Evolutionary conservation across 352 stramenopile species (phyloP), one percentile per base, ranked within the genome.

Genomic region (Elongisporangium prolatum): DNA sequence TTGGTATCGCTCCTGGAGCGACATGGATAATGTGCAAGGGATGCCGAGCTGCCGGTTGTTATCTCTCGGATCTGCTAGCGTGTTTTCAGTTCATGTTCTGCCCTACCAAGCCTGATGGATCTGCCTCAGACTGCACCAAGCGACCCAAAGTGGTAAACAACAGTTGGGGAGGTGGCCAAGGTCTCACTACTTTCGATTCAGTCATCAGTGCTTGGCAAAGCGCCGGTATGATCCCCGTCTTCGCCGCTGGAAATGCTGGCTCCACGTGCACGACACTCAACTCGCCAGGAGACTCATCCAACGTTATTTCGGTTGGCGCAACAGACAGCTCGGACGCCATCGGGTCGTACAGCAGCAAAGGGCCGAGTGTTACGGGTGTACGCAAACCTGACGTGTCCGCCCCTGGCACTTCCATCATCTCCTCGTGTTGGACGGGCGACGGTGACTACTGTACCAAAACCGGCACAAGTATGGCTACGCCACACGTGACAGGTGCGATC

Each of bases 1-100:
- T 84, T 50, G 79, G 76, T 9, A 75, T 87, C 22, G 79, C 79
- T 3, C 79, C 79, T 18, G 71, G 69, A 3, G 74, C 69, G 4
- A 71, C 61, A 28, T 89, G 79, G 79, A 84, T 89, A 16, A 65
- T 66, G 17, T 89, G 76, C 62, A 82, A 83, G 47, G 79, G 72
- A 0, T 87, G 74, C 56, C 62, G 71, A 18, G 56, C 64, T 8
- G 60, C 68, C 4, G 72, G 68, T 6, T 86, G 75, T 66, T 69
- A 68, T 21, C 63, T 64, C 34, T 71, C 76, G 10, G 73, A 84
- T 53, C 34, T 89, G 20, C 49, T 86, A 14, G 67, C 64, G 8
- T 89, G 79, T 50, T 76, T 82, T 52, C 73, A 89, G 62, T 89
- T 86, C 56, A 86, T 91, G 78, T 48, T 77, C 54, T 91, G 81